phyloP scores from a whole-genome alignment of 257 asterid species.

The Mitragyna speciosa region DNA sequence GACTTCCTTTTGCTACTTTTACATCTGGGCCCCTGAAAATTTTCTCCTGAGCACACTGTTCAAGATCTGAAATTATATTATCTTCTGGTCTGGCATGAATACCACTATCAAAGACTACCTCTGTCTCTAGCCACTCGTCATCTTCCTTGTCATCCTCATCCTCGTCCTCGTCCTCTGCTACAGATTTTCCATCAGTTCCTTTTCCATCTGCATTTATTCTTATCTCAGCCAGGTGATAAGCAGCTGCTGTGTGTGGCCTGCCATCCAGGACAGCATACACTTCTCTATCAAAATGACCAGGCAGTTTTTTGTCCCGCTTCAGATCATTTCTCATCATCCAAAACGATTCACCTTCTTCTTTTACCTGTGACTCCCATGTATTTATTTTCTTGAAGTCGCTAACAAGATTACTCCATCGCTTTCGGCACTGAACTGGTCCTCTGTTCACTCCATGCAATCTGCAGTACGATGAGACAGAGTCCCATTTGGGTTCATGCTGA shows the following conservation, averaged over 20 bases:
- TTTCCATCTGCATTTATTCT: conserved; percentile 33
- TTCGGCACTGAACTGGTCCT: conserved; percentile 74
- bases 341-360: conserved; percentile 39
- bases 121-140: conserved; percentile 24
- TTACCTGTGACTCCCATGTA: conserved; percentile 45
- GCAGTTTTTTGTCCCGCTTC: conserved; percentile 57
- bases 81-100: conserved; percentile 16
- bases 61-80: conserved; percentile 20
- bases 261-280: conserved; percentile 61
- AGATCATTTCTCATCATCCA: conserved; percentile 72
- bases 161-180: conserved; percentile 35
- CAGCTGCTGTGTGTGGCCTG: no score
- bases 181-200: conserved; percentile 12
- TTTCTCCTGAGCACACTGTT: conserved; percentile 28
- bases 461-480: conserved; percentile 62
- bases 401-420: conserved; percentile 80
- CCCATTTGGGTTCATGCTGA: conserved; percentile 69
- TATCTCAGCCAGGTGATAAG: conserved; percentile 43
- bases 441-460: conserved; percentile 54
- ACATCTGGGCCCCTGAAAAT: conserved; percentile 23
- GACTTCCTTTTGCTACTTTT: conserved; percentile 24
- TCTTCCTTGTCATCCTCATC: conserved; percentile 39
- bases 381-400: conserved; percentile 79
- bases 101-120: conserved; percentile 5
- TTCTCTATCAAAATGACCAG: conserved; percentile 61